These are phyloP conservation scores for Basidiobolus meristosporus DNA, from an alignment of 371 early-diverging fungal species.

Conservation along the genomic window DNA sequence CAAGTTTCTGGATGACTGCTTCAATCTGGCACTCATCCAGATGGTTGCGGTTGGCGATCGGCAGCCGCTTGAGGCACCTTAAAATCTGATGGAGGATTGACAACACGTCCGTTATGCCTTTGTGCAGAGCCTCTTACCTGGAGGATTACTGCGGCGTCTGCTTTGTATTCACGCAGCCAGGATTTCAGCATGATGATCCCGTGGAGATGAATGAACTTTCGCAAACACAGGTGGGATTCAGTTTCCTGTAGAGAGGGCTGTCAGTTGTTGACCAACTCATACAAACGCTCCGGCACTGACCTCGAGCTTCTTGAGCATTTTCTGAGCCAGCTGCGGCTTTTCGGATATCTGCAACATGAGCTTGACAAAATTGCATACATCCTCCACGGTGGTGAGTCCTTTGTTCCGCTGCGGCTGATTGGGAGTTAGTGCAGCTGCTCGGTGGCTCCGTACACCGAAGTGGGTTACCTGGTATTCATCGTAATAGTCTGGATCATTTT, in stretches of 20 bases:
- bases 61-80: no score
- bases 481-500: slow-evolving; percentile 10
- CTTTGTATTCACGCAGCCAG: slow-evolving; percentile 21
- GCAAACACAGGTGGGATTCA: slow-evolving; percentile 15
- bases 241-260: slow-evolving; percentile 16
- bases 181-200: slow-evolving; percentile 22
- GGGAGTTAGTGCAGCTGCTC: no score
- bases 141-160: no score
- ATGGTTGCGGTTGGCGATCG: no score
- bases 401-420: slow-evolving; percentile 9
- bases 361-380: slow-evolving; percentile 41
- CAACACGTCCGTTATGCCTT: no score
- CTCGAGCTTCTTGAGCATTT: slow-evolving; percentile 17
- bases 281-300: background rate
- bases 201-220: slow-evolving; percentile 27
- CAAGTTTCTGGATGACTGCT: no score
- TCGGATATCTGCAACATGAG: slow-evolving; percentile 37
- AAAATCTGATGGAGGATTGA: no score
- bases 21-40: no score
- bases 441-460: no score
- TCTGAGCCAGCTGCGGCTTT: slow-evolving; percentile 23
- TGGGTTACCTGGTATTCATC: slow-evolving; percentile 17
- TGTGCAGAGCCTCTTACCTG: no score
- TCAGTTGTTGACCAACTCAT: slow-evolving; percentile 5
- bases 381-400: slow-evolving; percentile 24